phyloP scores from a whole-genome alignment of 108 stramenopile genomes.

The Heterococcus sp. region DNA sequence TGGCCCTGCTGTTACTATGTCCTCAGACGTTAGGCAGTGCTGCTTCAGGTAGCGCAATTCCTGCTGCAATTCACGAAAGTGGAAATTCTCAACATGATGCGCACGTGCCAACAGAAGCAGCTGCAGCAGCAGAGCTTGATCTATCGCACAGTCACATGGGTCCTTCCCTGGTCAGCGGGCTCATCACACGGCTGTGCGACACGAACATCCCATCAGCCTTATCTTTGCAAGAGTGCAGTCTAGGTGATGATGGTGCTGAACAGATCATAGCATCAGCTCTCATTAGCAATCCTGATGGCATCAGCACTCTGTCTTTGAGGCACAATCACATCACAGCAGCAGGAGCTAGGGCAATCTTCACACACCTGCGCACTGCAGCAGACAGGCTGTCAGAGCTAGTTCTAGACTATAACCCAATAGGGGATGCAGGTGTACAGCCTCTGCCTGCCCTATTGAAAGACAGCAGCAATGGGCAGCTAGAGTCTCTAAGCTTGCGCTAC shows the following conservation, averaged over 20 bases:
- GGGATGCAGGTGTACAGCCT: constrained; percentile 33
- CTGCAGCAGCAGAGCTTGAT: too few species aligned
- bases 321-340: not conserved
- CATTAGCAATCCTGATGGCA: not conserved
- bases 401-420: constrained; percentile 43
- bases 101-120: too few species aligned
- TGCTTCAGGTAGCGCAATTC: too few species aligned
- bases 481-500: constrained; percentile 35
- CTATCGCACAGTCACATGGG: too few species aligned
- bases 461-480: constrained; percentile 23
- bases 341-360: not conserved
- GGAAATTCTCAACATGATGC: too few species aligned
- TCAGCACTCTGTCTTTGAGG: not conserved
- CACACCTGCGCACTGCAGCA: not conserved
- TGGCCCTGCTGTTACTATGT: too few species aligned
- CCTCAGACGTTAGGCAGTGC: too few species aligned
- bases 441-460: constrained; percentile 34
- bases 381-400: constrained; percentile 9
- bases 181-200: too few species aligned
- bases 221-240: not conserved
- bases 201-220: not conserved
- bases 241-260: not conserved
- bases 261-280: not conserved
- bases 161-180: too few species aligned
- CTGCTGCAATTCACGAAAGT: too few species aligned